A percentile compares a stretch with the other conserved stretches of the same genome.
phyloP scores from a whole-genome alignment of 257 asterid genomes.

The Nemophila menziesii region DNA sequence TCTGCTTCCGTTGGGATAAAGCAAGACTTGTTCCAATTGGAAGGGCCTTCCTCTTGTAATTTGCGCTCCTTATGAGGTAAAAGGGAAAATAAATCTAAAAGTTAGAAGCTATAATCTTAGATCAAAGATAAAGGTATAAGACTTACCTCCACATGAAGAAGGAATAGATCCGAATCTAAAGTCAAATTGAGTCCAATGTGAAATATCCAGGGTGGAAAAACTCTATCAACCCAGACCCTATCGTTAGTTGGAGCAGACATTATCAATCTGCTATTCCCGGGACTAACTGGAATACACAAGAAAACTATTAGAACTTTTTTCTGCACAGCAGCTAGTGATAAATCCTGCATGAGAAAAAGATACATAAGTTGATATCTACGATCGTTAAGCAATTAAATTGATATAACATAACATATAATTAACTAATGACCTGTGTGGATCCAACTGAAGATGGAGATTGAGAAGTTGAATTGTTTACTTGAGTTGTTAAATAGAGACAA shows the following conservation, averaged over 20 bases:
- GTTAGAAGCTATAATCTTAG: background rate
- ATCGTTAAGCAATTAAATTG: background rate
- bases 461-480: slow-evolving; percentile 25
- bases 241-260: slow-evolving; percentile 57
- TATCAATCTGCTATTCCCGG: slow-evolving; percentile 76
- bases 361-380: background rate
- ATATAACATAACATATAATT: background rate
- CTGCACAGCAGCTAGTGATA: slow-evolving; percentile 16
- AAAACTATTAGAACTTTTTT: slow-evolving; percentile 40
- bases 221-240: slow-evolving; percentile 43
- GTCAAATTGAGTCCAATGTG: slow-evolving; percentile 64
- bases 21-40: slow-evolving; percentile 63
- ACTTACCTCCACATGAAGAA: slow-evolving; percentile 69
- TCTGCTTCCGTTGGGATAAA: slow-evolving; percentile 70
- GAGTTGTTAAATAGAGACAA: slow-evolving; percentile 34
- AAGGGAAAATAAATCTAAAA: background rate
- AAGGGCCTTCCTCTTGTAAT: slow-evolving; percentile 36
- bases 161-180: slow-evolving; percentile 71
- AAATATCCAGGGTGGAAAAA: slow-evolving; percentile 62
- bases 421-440: slow-evolving; percentile 28
- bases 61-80: slow-evolving; percentile 42
- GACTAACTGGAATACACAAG: slow-evolving; percentile 72
- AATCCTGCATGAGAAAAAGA: slow-evolving; percentile 25
- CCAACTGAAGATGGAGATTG: slow-evolving; percentile 24
- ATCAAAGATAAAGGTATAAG: background rate